Conservation (phyloP, 2,329 filamentous ascomycete genomes). For the Leptographium wingfieldii region DNA sequence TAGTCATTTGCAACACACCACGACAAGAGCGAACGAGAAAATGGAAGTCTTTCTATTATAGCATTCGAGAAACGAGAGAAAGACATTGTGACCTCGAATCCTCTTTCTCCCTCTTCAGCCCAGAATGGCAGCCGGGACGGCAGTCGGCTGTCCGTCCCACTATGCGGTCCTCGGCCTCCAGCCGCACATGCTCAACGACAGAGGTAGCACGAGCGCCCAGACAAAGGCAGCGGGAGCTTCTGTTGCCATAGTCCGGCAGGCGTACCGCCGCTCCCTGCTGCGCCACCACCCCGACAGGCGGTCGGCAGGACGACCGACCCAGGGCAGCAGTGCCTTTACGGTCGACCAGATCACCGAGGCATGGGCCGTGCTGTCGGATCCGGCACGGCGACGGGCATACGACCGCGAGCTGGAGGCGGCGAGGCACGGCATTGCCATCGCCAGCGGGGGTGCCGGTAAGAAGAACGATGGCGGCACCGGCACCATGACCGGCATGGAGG, state of each 20-base stretch:
- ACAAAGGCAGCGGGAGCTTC: constrained; percentile 7
- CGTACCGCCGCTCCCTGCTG: constrained; percentile 52
- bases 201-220: constrained; percentile 8
- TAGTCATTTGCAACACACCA: neutral
- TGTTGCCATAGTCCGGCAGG: constrained; percentile 40
- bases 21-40: neutral
- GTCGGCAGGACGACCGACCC: neutral
- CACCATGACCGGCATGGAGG: constrained; percentile 43
- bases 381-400: constrained; percentile 37
- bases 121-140: neutral
- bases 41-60: neutral
- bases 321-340: constrained; percentile 24
- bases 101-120: neutral
- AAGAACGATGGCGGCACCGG: constrained; percentile 9
- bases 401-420: constrained; percentile 32
- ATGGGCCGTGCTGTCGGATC: constrained; percentile 41
- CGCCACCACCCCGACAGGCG: constrained; percentile 53
- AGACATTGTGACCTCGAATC: neutral
- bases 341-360: constrained; percentile 53
- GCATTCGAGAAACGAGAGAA: neutral
- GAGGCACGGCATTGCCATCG: neutral
- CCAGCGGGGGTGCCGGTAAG: neutral
- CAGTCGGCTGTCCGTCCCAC: neutral
- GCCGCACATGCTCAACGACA: constrained; percentile 1
- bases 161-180: constrained; percentile 6